Evolutionary conservation across 345 rosid genomes (phyloP).

Genomic region (Euphorbia tirucalli): DNA sequence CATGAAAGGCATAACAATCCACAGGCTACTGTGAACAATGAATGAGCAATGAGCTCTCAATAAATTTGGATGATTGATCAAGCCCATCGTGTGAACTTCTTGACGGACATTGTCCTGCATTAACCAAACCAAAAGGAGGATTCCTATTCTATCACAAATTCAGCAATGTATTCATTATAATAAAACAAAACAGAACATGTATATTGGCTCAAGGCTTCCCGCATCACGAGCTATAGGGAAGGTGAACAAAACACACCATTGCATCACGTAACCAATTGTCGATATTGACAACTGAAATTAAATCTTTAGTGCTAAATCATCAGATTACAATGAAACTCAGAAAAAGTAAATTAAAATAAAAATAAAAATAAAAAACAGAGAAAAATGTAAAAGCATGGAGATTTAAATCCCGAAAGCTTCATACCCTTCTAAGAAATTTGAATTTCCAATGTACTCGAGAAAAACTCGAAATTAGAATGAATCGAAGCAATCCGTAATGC

Average conservation of each 20-base stretch:
- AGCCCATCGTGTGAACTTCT: constrained; percentile 95
- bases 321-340: no score
- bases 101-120: constrained; percentile 89
- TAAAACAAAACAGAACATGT: neutral
- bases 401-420: no score
- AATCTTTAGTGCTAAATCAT: no score
- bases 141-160: neutral
- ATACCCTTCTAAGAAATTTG: no score
- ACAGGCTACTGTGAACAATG: constrained; percentile 65
- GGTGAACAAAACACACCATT: neutral
- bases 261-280: neutral
- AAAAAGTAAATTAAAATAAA: neutral
- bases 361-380: neutral
- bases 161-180: neutral
- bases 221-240: neutral
- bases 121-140: neutral
- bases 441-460: neutral
- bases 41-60: constrained; percentile 89
- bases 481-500: no score
- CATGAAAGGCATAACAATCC: constrained; percentile 99
- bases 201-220: neutral
- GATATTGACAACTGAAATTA: no score
- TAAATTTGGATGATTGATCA: constrained; percentile 81
- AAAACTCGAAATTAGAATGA: constrained; percentile 18
- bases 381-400: no score